phyloP scores from a whole-genome alignment of 371 early-diverging fungal species.

The Mortierella sp. region DNA sequence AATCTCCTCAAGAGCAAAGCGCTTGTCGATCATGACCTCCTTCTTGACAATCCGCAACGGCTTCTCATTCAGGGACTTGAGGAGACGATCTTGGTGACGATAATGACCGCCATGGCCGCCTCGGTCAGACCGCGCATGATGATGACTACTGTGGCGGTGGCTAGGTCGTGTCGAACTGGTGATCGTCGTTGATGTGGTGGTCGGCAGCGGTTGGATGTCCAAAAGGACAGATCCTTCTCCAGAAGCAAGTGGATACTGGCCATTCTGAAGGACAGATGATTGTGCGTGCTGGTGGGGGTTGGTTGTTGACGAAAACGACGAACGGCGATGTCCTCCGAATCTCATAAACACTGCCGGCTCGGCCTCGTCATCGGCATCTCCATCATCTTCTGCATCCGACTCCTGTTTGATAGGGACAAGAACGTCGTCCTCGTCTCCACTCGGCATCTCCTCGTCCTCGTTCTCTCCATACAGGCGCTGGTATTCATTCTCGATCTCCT shows the following conservation, averaged over 20 bases:
- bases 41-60: constrained; percentile 26
- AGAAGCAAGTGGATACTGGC: neutral
- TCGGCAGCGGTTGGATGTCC: constrained; percentile 14
- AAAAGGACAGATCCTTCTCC: constrained; percentile 13
- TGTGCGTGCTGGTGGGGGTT: neutral
- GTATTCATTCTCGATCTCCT: constrained; percentile 44
- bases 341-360: constrained; percentile 20
- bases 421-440: neutral
- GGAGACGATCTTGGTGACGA: neutral
- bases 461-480: constrained; percentile 38
- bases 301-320: neutral
- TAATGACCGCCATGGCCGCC: neutral
- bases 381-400: constrained; percentile 24
- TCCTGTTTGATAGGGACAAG: constrained; percentile 27
- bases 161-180: constrained; percentile 7
- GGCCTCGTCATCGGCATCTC: constrained; percentile 43
- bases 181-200: constrained; percentile 1
- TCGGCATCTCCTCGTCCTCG: constrained; percentile 20
- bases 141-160: neutral
- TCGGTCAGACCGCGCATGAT: neutral
- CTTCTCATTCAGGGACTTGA: constrained; percentile 17
- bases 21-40: constrained; percentile 41
- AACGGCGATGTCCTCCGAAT: constrained; percentile 7
- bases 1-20: constrained; percentile 49
- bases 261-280: neutral